Evolutionary conservation across 805 yeast species (phyloP).

Genomic region (Ogataea pini): DNA sequence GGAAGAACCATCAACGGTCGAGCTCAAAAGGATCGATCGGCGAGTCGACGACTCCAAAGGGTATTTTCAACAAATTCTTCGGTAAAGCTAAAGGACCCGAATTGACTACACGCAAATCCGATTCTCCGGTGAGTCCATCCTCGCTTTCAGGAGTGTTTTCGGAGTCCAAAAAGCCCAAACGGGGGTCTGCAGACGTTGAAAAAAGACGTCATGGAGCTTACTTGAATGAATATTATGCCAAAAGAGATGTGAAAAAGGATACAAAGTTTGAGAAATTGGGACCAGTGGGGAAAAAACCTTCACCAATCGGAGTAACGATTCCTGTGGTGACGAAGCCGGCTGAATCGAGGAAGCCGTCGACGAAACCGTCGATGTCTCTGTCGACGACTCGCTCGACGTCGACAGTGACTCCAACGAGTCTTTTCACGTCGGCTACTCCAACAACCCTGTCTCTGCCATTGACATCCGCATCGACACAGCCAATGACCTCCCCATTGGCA

Average conservation of each 20-base stretch:
- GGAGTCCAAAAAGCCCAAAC: constrained; percentile 13
- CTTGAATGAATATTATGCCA: constrained; percentile 17
- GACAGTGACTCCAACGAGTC: not conserved
- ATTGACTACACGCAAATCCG: constrained; percentile 13
- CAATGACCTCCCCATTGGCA: not conserved
- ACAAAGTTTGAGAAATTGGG: constrained; percentile 34
- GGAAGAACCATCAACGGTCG: constrained; percentile 26
- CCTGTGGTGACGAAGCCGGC: constrained; percentile 35
- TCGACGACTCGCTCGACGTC: not conserved
- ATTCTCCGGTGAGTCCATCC: constrained; percentile 32
- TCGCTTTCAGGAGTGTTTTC: constrained; percentile 18
- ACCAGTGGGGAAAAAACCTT: constrained; percentile 37
- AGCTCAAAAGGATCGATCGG: constrained; percentile 32
- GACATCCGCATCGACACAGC: not conserved
- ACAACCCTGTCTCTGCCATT: not conserved
- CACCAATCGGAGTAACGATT: constrained; percentile 36
- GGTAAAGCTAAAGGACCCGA: constrained; percentile 26
- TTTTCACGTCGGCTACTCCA: not conserved
- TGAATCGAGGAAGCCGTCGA: not conserved
- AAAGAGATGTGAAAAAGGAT: constrained; percentile 8
- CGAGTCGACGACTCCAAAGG: constrained; percentile 32
- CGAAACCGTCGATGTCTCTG: not conserved
- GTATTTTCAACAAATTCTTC: constrained; percentile 34
- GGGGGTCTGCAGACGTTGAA: constrained; percentile 17
- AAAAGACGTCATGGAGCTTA: constrained; percentile 21